These are phyloP conservation scores for Infundibulicybe gibba DNA, from an alignment of 768 basidiomycete genomes.

Conservation along the genomic window DNA sequence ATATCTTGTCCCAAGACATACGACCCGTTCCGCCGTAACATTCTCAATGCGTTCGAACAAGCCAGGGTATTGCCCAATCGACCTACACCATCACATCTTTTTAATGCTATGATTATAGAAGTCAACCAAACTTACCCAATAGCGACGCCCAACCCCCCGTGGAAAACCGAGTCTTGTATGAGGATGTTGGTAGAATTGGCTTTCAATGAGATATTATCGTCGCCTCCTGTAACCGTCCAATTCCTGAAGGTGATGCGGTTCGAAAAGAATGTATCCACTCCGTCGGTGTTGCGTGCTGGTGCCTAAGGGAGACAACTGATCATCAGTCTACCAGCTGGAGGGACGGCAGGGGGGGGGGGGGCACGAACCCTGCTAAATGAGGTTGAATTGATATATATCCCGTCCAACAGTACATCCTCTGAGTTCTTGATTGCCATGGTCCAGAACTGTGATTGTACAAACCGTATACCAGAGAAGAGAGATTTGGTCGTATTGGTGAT, in stretches of 20 bases:
- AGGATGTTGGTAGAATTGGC: slow-evolving; percentile 38
- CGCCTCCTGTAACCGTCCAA: slow-evolving; percentile 34
- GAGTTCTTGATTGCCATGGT: slow-evolving; percentile 31
- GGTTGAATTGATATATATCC: slow-evolving; percentile 36
- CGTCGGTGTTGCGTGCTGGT: slow-evolving; percentile 32
- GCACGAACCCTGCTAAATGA: slow-evolving; percentile 23
- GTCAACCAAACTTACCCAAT: slow-evolving; percentile 21
- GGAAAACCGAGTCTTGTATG: slow-evolving; percentile 32
- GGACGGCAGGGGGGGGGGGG: not conserved
- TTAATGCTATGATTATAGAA: not conserved
- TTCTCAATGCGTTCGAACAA: slow-evolving; percentile 24
- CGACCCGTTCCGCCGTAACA: slow-evolving; percentile 22
- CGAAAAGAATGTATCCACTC: slow-evolving; percentile 32
- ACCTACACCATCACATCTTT: slow-evolving; percentile 1
- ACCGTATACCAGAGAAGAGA: slow-evolving; percentile 28
- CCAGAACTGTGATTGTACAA: slow-evolving; percentile 40
- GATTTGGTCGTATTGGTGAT: slow-evolving; percentile 32
- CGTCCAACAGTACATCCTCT: slow-evolving; percentile 29
- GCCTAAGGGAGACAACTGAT: slow-evolving; percentile 8
- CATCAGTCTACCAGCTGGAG: not conserved
- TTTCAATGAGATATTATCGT: slow-evolving; percentile 35
- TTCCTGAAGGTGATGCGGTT: slow-evolving; percentile 32
- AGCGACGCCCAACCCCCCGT: slow-evolving; percentile 34
- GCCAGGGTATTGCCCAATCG: slow-evolving; percentile 31
- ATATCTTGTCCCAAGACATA: slow-evolving; percentile 17